phyloP scores from a whole-genome alignment of 2,329 filamentous ascomycete species.

The Xylariomycetidae sp. region DNA sequence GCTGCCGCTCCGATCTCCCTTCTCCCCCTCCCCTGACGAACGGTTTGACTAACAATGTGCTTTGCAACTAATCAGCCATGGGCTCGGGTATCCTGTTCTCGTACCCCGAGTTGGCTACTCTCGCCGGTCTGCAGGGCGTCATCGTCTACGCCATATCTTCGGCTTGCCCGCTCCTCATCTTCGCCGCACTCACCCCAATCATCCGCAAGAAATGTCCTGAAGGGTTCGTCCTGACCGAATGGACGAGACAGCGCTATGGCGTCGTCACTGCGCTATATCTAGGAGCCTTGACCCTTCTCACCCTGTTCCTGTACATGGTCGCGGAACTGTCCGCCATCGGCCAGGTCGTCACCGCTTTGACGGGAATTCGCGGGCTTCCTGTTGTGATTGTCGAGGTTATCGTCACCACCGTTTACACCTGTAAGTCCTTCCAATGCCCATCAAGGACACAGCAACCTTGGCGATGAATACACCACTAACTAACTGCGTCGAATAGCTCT shows the following conservation, averaged over 20 bases:
- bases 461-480: too few species aligned
- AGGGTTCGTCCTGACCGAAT: constrained; percentile 79
- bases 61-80: constrained; percentile 58
- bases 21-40: constrained; percentile 17
- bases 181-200: constrained; percentile 68
- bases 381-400: constrained; percentile 71
- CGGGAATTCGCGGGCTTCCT: constrained; percentile 67
- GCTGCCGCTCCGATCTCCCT: constrained; percentile 68
- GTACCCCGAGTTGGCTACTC: constrained; percentile 74
- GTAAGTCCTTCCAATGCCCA: constrained; percentile 39
- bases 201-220: constrained; percentile 76
- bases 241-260: constrained; percentile 76
- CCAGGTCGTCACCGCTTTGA: constrained; percentile 69
- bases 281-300: constrained; percentile 71
- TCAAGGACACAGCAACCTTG: too few species aligned
- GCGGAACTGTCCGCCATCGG: constrained; percentile 76
- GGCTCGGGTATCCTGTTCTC: constrained; percentile 79
- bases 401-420: constrained; percentile 79
- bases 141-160: constrained; percentile 71
- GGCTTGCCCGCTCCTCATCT: constrained; percentile 65
- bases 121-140: constrained; percentile 72
- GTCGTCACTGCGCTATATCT: constrained; percentile 63
- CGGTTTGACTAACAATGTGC: constrained; percentile 29
- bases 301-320: constrained; percentile 83
- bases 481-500: constrained; percentile 45